Conservation (phyloP, 306 rosid genomes). For the Medicago arabica region DNA sequence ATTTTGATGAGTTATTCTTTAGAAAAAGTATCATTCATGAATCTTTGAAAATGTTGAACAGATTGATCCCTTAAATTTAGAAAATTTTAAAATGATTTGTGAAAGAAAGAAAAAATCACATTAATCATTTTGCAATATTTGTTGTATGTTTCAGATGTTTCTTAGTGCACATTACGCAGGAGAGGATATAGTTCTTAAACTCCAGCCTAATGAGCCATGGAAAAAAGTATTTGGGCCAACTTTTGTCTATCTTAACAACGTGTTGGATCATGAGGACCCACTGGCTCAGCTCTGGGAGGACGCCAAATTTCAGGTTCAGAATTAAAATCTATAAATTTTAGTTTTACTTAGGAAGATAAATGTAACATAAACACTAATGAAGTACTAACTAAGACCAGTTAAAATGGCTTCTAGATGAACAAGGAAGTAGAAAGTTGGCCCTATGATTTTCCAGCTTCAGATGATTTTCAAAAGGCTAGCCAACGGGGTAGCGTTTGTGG, state of each 20-base stretch:
- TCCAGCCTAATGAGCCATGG: conserved; percentile 75
- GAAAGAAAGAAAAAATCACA: background rate
- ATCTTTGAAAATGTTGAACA: background rate
- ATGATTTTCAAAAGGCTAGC: conserved; percentile 59
- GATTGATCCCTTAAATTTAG: background rate
- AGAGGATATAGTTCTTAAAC: conserved; percentile 70
- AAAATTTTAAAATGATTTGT: background rate
- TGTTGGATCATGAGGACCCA: conserved; percentile 39
- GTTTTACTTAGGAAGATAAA: background rate
- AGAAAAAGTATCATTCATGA: too few species aligned
- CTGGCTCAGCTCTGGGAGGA: conserved; percentile 66
- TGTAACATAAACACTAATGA: conserved; percentile 11
- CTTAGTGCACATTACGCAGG: conserved; percentile 93
- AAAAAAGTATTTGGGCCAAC: conserved; percentile 89
- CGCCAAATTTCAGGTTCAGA: conserved; percentile 75
- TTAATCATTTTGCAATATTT: background rate
- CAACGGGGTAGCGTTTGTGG: conserved; percentile 70
- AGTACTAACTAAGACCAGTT: conserved; percentile 22
- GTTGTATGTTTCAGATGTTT: conserved; percentile 63
- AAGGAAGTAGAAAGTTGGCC: conserved; percentile 81
- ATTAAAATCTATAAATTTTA: background rate
- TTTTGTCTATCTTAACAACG: conserved; percentile 68
- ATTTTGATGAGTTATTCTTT: too few species aligned
- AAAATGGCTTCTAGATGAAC: conserved; percentile 52
- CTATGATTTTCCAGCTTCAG: conserved; percentile 76